These are phyloP conservation scores for Termitomyces sp. DNA, from an alignment of 768 basidiomycete genomes.

Conservation along the genomic window DNA sequence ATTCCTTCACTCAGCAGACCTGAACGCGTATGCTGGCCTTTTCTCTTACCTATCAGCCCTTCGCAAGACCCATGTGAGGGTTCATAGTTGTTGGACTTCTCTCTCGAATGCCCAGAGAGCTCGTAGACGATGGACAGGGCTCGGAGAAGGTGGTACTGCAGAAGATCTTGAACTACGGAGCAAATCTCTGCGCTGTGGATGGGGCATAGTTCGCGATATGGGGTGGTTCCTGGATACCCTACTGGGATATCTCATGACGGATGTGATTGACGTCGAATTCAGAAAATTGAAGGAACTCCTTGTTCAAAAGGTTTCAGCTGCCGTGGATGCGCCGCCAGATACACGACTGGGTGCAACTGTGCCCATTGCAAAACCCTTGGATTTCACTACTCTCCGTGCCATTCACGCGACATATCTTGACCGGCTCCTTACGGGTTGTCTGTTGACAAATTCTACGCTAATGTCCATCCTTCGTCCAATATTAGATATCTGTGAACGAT, in stretches of 20 bases:
- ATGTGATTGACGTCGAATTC: conserved; percentile 85
- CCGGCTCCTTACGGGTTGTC: conserved; percentile 70
- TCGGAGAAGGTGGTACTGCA: conserved; percentile 77
- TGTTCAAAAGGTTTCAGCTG: conserved; percentile 20
- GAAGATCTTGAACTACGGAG: conserved; percentile 64
- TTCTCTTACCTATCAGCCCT: conserved; percentile 82
- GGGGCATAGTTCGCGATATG: conserved; percentile 87
- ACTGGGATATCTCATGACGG: conserved; percentile 82
- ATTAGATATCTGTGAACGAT: conserved; percentile 78
- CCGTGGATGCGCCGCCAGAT: neutral
- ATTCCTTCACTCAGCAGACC: conserved; percentile 73
- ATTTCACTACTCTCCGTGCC: conserved; percentile 80
- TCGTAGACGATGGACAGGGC: conserved; percentile 79
- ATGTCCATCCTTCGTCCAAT: conserved; percentile 63
- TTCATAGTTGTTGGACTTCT: conserved; percentile 80
- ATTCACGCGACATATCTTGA: conserved; percentile 82
- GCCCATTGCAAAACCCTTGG: conserved; percentile 40
- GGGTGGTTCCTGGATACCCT: conserved; percentile 87
- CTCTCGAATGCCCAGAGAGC: conserved; percentile 83
- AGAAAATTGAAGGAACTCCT: conserved; percentile 60
- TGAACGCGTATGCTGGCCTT: conserved; percentile 67
- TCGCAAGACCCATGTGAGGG: conserved; percentile 75
- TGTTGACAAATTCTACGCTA: conserved; percentile 62
- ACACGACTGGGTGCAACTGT: conserved; percentile 19
- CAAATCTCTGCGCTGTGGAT: conserved; percentile 67